Percentiles rank a stretch among this genome's conserved stretches.
These are phyloP conservation scores for Isatis lusitanica DNA, from an alignment of 441 rosid genomes.

Conservation along the genomic window DNA sequence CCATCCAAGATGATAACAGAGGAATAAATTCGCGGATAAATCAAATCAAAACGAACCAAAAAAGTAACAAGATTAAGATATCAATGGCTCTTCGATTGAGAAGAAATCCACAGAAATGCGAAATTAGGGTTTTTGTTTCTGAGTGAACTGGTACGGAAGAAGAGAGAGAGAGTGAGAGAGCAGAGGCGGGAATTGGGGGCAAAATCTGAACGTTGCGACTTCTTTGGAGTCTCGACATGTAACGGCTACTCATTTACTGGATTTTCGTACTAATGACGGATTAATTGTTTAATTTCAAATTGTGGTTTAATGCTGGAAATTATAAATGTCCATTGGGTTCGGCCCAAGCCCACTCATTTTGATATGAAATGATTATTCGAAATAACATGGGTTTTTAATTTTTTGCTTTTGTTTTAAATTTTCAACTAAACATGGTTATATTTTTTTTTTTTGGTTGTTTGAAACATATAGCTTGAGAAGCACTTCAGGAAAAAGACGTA, in stretches of 20 bases:
- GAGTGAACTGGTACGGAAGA: slow-evolving; percentile 6
- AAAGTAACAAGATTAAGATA: too few species aligned
- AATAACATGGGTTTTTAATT: neutral
- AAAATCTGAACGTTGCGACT: slow-evolving; percentile 47
- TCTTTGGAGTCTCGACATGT: slow-evolving; percentile 51
- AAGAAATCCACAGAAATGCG: neutral
- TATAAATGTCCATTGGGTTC: neutral
- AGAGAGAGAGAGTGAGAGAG: slow-evolving; percentile 2
- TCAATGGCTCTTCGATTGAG: neutral
- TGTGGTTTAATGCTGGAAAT: neutral
- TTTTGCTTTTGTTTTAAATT: neutral
- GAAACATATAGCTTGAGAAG: neutral
- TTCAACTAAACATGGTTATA: neutral
- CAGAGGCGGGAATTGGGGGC: slow-evolving; percentile 28
- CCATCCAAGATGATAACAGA: slow-evolving; percentile 42
- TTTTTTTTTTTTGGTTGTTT: neutral
- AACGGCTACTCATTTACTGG: slow-evolving; percentile 68
- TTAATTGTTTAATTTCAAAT: neutral
- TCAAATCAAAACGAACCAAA: neutral
- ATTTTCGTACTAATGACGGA: slow-evolving; percentile 19
- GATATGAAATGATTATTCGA: neutral
- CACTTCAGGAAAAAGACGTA: neutral
- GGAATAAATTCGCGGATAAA: neutral
- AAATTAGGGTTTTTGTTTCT: slow-evolving; percentile 17
- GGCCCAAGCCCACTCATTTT: slow-evolving; percentile 22